Conservation (phyloP, 345 rosid species). For the Aurinia saxatilis region DNA sequence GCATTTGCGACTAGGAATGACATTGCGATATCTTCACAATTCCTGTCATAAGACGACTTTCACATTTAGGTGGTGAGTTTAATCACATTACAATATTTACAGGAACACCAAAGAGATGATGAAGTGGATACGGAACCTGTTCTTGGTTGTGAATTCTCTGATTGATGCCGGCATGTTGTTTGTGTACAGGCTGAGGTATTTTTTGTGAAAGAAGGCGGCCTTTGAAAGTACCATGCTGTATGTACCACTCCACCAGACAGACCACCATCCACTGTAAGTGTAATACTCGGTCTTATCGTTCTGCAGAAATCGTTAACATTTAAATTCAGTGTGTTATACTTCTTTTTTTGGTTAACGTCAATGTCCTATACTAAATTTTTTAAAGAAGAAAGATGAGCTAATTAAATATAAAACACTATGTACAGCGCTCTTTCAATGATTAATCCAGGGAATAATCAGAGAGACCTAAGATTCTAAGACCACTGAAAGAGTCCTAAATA, state of each 20-base stretch:
- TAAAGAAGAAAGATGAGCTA: too few species aligned
- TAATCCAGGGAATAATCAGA: too few species aligned
- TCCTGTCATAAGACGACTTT: constrained; percentile 40
- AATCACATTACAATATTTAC: not conserved
- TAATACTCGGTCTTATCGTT: constrained; percentile 41
- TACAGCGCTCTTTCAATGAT: too few species aligned
- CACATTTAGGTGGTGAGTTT: constrained; percentile 7
- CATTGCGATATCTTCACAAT: constrained; percentile 99
- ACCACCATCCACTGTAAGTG: constrained; percentile 93
- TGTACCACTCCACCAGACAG: constrained; percentile 99
- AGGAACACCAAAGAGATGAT: not conserved
- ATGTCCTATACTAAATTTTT: not conserved
- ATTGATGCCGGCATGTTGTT: constrained; percentile 79
- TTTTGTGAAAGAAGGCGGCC: constrained; percentile 96
- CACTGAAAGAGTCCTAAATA: not conserved
- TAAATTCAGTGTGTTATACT: too few species aligned
- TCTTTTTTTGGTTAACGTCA: too few species aligned
- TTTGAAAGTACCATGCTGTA: constrained; percentile 95
- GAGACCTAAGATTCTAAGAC: too few species aligned
- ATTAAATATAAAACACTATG: too few species aligned
- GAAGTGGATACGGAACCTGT: constrained; percentile 51
- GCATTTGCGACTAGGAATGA: constrained; percentile 94
- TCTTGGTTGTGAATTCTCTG: constrained; percentile 51
- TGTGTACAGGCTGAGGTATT: constrained; percentile 76
- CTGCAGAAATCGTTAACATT: constrained; percentile 32